These are phyloP conservation scores for Thermoascus crustaceus DNA, from an alignment of 2,329 filamentous ascomycete genomes.

Conservation along the genomic window DNA sequence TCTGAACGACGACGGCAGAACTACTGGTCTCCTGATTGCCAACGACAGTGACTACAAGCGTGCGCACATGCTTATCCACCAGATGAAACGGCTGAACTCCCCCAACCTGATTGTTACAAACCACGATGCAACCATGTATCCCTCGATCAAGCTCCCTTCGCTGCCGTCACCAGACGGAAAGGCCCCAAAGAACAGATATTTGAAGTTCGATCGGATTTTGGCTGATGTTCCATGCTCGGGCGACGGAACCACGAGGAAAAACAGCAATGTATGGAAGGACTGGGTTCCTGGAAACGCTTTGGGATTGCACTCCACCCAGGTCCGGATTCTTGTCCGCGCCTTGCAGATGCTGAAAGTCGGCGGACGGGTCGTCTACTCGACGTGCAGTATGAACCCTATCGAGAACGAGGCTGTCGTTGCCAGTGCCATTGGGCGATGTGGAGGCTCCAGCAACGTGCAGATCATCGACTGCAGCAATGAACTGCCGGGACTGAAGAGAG, in stretches of 20 bases:
- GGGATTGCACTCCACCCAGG: constrained; percentile 78
- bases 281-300: constrained; percentile 84
- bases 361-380: constrained; percentile 92
- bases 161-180: constrained; percentile 45
- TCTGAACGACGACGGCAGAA: constrained; percentile 67
- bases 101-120: constrained; percentile 96
- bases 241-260: constrained; percentile 90
- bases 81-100: constrained; percentile 93
- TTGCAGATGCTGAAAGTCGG: constrained; percentile 95
- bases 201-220: constrained; percentile 94
- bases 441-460: constrained; percentile 70
- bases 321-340: constrained; percentile 81
- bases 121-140: constrained; percentile 93
- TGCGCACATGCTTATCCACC: constrained; percentile 93
- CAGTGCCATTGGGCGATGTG: constrained; percentile 81
- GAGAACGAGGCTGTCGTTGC: constrained; percentile 93
- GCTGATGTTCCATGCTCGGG: constrained; percentile 96
- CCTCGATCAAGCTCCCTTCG: constrained; percentile 75
- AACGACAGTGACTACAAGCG: constrained; percentile 97
- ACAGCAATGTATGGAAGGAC: constrained; percentile 86
- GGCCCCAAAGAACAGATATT: constrained; percentile 56
- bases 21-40: constrained; percentile 85
- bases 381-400: constrained; percentile 96
- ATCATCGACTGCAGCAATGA: constrained; percentile 76
- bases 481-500: constrained; percentile 68